Percentiles rank a stretch among this genome's conserved stretches.
Conservation (phyloP, 148 eudicot species). For the Amaranthus palmeri region DNA sequence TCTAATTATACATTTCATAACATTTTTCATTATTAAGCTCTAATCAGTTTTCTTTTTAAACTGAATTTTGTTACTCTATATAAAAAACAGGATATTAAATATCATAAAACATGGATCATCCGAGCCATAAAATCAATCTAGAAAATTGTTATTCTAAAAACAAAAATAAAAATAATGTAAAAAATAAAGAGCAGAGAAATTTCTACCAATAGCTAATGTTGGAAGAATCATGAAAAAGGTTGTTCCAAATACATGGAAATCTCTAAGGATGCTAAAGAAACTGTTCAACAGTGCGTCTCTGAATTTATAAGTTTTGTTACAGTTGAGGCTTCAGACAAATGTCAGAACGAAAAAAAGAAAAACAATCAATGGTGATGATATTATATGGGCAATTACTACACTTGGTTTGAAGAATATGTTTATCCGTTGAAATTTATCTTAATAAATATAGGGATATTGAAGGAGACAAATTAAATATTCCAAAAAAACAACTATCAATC, state of each 20-base stretch:
- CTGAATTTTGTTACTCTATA: background rate
- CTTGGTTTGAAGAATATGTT: conserved; percentile 69
- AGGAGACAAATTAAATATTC: conserved; percentile 57
- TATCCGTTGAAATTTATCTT: conserved; percentile 50
- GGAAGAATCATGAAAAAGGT: conserved; percentile 77
- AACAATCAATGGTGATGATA: conserved; percentile 71
- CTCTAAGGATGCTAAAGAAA: conserved; percentile 76
- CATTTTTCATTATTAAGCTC: conserved; percentile 5
- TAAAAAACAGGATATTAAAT: conserved; percentile 9
- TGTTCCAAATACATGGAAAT: conserved; percentile 50
- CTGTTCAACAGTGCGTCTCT: conserved; percentile 72
- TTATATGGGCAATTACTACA: conserved; percentile 65
- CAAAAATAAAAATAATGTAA: conserved; percentile 25
- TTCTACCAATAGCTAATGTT: conserved; percentile 71
- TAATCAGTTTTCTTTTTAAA: conserved; percentile 18
- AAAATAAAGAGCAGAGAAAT: conserved; percentile 53
- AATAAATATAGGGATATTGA: conserved; percentile 54
- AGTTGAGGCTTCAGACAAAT: conserved; percentile 70
- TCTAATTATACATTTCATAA: conserved; percentile 17
- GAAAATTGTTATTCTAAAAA: conserved; percentile 36
- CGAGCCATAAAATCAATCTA: conserved; percentile 36
- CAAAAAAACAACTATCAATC: conserved; percentile 37
- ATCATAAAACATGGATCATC: conserved; percentile 33
- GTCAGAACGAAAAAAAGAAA: conserved; percentile 72
- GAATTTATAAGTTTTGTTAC: conserved; percentile 79